phyloP scores from a whole-genome alignment of 495 filamentous ascomycete species.

The Physcia stellaris region DNA sequence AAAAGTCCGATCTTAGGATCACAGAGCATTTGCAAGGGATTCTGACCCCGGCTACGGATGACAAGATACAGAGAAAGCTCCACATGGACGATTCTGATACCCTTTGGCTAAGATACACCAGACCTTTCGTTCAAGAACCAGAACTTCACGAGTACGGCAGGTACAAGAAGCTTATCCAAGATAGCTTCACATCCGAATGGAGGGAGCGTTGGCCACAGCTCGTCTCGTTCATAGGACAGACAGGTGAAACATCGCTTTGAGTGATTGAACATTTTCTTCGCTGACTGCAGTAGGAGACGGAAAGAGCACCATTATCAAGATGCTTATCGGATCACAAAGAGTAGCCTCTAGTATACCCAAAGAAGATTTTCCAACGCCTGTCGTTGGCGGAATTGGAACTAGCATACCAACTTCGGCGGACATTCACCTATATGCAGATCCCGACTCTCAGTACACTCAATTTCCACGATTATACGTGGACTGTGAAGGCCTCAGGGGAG shows the following conservation, averaged over 20 bases:
- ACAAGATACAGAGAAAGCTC: constrained; percentile 4
- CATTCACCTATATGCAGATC: constrained; percentile 23
- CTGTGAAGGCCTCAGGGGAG: constrained; percentile 23
- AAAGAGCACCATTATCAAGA: constrained; percentile 43
- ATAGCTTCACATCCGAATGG: constrained; percentile 11
- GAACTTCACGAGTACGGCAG: constrained; percentile 27
- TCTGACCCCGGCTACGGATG: constrained; percentile 5
- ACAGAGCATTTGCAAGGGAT: constrained; percentile 4
- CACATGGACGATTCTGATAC: constrained; percentile 28
- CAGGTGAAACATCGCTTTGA: constrained; percentile 18
- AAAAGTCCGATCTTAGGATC: constrained; percentile 7
- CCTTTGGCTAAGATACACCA: constrained; percentile 33
- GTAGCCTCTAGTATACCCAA: background rate
- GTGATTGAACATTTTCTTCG: background rate
- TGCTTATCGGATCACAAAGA: constrained; percentile 27
- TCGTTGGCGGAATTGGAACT: constrained; percentile 2
- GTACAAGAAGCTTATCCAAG: constrained; percentile 27
- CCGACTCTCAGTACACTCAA: constrained; percentile 3
- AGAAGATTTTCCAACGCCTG: constrained; percentile 4
- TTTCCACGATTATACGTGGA: constrained; percentile 21
- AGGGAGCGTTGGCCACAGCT: constrained; percentile 11
- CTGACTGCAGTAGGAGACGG: constrained; percentile 22
- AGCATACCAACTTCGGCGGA: constrained; percentile 21
- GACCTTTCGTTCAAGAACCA: constrained; percentile 18
- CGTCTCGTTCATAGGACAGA: constrained; percentile 29